Evolutionary conservation across 306 rosid genomes (phyloP).

Genomic region (Cucumis hystrix): DNA sequence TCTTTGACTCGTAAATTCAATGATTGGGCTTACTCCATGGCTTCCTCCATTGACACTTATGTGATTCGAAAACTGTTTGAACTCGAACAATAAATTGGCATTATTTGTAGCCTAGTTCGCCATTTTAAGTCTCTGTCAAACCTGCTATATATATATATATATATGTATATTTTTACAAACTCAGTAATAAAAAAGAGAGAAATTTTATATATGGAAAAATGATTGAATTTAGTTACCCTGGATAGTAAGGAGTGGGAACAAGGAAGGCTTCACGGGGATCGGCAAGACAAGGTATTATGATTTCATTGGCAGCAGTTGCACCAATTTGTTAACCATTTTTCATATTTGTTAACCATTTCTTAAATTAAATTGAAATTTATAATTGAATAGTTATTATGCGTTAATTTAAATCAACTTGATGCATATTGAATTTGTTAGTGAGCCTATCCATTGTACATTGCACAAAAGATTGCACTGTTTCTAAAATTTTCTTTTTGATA

Average conservation of each 20-base stretch:
- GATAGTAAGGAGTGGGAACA: conserved; percentile 82
- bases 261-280: conserved; percentile 75
- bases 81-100: conserved; percentile 65
- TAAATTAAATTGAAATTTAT: neutral
- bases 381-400: neutral
- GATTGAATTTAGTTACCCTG: conserved; percentile 29
- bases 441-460: too few species aligned
- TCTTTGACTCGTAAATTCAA: conserved; percentile 53
- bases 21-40: conserved; percentile 33
- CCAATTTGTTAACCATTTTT: conserved; percentile 22
- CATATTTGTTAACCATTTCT: neutral
- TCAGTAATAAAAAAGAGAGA: too few species aligned
- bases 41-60: conserved; percentile 34
- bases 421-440: too few species aligned
- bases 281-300: conserved; percentile 75
- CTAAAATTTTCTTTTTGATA: too few species aligned
- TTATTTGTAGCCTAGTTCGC: conserved; percentile 59
- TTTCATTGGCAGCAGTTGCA: conserved; percentile 79
- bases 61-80: conserved; percentile 68
- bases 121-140: conserved; percentile 83
- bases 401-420: too few species aligned
- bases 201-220: neutral
- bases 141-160: conserved; percentile 31
- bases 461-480: too few species aligned
- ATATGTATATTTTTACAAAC: too few species aligned